Evolutionary conservation across 176 grass and related monocot species (phyloP), one percentile per base, ranked within the genome.

Genomic region (Tillandsia leiboldiana): DNA sequence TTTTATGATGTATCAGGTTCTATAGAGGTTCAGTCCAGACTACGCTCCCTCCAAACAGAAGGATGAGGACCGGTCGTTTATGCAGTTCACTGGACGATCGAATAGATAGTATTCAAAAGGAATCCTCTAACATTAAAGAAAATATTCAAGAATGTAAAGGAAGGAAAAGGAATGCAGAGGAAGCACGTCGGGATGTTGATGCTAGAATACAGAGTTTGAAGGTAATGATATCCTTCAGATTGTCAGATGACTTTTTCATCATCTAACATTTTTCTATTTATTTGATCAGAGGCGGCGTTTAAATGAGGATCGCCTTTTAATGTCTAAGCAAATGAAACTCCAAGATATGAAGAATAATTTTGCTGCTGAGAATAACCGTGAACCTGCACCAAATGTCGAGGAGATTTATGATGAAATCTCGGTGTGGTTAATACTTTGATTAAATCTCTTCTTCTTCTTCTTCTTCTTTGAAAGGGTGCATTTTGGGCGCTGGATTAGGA

Each of bases 371-470:
- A 75, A 81, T 75, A 89, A 64, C 75, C 70, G 49, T 68, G 73
- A 24, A 15, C 54, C 81, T 69, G 70, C 65, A 52, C 15, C 58
- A 29, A 83, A 91, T 85, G 80, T 81, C 50, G 80, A 83, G 10
- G 92, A 96, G 68, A 72, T 96, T 66, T 80, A 73, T 42, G 86
- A 63, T 67, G 92, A 91, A 80, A 92, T 92, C 67, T 79, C 51
- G 81, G 92, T 96, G 67, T 53, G 79, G 68, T 80, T 56, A 51
- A 69, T 66, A 50, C 71, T 67, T 54, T 12, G 18, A 9, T 17
- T 52, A 52, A 14, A 66, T 10, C 12, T 11, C 18, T 65, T 65
- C 28, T 20, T 20, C 20, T 20, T 20, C 20, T 24, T 24, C 24
- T 24, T 24, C 24, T 76, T 50, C 61, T 12, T 48, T 26, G 42